phyloP scores from a whole-genome alignment of 352 stramenopile species.

The Pythium phragmiticola region DNA sequence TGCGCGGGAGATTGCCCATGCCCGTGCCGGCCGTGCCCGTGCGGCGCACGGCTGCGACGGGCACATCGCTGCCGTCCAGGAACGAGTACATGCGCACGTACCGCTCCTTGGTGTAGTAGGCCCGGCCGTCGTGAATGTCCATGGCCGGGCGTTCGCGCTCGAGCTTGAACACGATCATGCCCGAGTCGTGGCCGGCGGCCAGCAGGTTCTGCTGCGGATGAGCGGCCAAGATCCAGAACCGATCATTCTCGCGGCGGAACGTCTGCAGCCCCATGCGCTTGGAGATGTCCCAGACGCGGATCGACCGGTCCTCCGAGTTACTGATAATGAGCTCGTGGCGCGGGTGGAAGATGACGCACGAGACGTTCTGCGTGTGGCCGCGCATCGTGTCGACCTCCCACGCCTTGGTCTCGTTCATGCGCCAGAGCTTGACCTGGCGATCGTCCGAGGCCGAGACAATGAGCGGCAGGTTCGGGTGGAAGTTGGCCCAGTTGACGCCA shows the following conservation, averaged over 20 bases:
- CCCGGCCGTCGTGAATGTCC: slow-evolving; percentile 76
- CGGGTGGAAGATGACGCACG: slow-evolving; percentile 99
- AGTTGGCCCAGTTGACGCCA: slow-evolving; percentile 99
- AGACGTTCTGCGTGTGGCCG: slow-evolving; percentile 99
- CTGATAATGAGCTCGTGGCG: slow-evolving; percentile 99
- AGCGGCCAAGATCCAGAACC: slow-evolving; percentile 98
- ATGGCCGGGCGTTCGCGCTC: slow-evolving; percentile 96
- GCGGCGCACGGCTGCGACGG: slow-evolving; percentile 67
- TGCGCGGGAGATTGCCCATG: slow-evolving; percentile 93
- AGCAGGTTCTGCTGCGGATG: slow-evolving; percentile 98
- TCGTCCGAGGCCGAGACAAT: slow-evolving; percentile 99
- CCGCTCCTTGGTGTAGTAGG: slow-evolving; percentile 97
- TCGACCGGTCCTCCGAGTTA: slow-evolving; percentile 99
- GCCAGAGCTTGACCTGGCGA: slow-evolving; percentile 99
- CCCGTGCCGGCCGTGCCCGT: slow-evolving; percentile 64
- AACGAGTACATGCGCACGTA: slow-evolving; percentile 98
- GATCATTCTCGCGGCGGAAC: slow-evolving; percentile 98
- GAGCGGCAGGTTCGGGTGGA: slow-evolving; percentile 98
- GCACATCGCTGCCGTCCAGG: slow-evolving; percentile 70
- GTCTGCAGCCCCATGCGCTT: slow-evolving; percentile 99
- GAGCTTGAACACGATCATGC: slow-evolving; percentile 99
- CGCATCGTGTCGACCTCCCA: slow-evolving; percentile 99
- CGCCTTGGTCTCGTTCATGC: slow-evolving; percentile 99
- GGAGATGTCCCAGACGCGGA: slow-evolving; percentile 99
- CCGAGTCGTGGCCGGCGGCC: slow-evolving; percentile 98